Evolutionary conservation across 208 protist genomes (phyloP).

Genomic region (Leishmania guyanensis): DNA sequence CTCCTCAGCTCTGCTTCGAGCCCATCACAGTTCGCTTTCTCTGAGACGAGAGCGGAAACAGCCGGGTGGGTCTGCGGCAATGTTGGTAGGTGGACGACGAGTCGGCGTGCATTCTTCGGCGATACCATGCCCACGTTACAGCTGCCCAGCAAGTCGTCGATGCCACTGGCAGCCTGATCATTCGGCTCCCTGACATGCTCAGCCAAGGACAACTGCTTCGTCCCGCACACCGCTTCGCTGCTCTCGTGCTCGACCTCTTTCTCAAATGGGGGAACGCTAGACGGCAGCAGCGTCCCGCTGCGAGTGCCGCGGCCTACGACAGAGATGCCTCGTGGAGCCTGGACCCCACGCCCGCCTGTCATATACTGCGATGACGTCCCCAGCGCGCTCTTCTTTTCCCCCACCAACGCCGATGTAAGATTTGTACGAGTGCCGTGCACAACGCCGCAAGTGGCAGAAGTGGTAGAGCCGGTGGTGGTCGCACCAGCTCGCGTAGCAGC

Average conservation of each 20-base stretch:
- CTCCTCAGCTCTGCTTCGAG: background rate
- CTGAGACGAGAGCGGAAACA: background rate
- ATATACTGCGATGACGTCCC: background rate
- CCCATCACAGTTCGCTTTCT: background rate
- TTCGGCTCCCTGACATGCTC: background rate
- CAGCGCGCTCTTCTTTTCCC: background rate
- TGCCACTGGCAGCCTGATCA: background rate
- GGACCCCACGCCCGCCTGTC: constrained; percentile 8
- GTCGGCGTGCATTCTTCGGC: constrained; percentile 14
- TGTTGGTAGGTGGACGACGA: background rate
- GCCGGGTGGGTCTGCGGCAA: background rate
- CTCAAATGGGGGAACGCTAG: background rate
- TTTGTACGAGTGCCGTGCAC: background rate
- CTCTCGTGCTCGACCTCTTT: background rate
- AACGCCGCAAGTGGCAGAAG: background rate
- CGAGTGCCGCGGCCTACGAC: background rate
- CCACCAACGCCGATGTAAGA: background rate
- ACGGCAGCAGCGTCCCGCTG: background rate
- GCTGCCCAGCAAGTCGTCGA: constrained; percentile 4
- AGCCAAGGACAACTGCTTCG: background rate
- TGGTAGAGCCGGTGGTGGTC: background rate
- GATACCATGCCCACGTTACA: constrained; percentile 19
- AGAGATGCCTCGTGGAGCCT: constrained; percentile 15
- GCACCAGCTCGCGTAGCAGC: background rate
- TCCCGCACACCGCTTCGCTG: background rate